Base-by-base conservation (phyloP, 2,329 filamentous ascomycete species). In the Calonectria pseudoturangicola region DNA sequence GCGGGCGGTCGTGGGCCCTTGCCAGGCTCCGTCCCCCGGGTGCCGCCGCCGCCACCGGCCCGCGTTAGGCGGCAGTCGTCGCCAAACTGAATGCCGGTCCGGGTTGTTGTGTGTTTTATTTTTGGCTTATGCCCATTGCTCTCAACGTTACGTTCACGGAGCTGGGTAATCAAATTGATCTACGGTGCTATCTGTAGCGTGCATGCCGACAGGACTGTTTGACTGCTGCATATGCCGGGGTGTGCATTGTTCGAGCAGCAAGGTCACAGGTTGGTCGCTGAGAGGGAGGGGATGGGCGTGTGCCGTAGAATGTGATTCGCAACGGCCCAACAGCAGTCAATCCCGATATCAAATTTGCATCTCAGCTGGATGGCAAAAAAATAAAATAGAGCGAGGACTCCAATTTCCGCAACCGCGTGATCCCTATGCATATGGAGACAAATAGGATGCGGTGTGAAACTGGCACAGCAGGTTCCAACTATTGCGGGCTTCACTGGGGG, bases 1-100 rank as follows among this genome's bases (percentile, higher is more conserved):
- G 47, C 54, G 71, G 76, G 70, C 41, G 67, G 62, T 56, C 58
- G 74, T 78, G 75, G 77, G 62, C 68, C 68, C 66, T 56, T 12
- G 33, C 36, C 58, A 43, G 50, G 30, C 68, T 68, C 68, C 65
- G 63, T 58, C 62, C 28, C 73, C 75, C 71, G 77, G 68, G 21
- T 21, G 21, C 21, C 21, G 21, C 21, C 70, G 72, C 56, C 75
- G 77, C 65, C 54, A 60, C 74, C 77, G 77, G 72, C 71, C 70
- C 58, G 68, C 54, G 62, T 30, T 45, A 65, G 18, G 43, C 60
- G 43, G 63, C 56, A 65, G 27, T 63, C 58, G 30, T 58, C 47
- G 7, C 25, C 47, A 39, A 41, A 41, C 12, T 25, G 33, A 60
- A 60, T 51, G 33, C 50, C 50, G 65, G 36, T 18, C 45, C 25